A percentile compares a stretch with the other conserved stretches of the same genome.
These are phyloP conservation scores for Eimeria brunetti DNA, from an alignment of 169 alveolate species.

Conservation along the genomic window DNA sequence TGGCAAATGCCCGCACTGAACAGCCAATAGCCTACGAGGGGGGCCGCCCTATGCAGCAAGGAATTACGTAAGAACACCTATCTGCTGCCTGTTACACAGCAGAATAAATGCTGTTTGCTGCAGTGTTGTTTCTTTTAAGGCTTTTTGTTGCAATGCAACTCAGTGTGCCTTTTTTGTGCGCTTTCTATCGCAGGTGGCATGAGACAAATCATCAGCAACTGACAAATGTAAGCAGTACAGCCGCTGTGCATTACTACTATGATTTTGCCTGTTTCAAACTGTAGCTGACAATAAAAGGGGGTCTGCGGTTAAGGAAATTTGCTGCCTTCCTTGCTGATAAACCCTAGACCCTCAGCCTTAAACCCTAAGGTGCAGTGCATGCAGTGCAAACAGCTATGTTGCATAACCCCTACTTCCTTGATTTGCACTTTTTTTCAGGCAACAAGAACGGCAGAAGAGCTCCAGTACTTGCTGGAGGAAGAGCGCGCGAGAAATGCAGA, in stretches of 20 bases:
- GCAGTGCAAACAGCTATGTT: too few relatives aligned
- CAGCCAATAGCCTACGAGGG: background rate
- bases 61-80: background rate
- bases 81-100: background rate
- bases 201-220: conserved; percentile 37
- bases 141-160: background rate
- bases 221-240: conserved; percentile 39
- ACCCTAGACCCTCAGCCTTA: too few relatives aligned
- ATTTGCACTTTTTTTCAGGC: background rate
- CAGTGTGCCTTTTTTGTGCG: background rate
- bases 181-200: background rate
- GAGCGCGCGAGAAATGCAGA: conserved; percentile 67
- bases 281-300: background rate
- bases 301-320: background rate
- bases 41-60: background rate
- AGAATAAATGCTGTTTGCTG: too few relatives aligned
- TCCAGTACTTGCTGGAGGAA: conserved; percentile 59
- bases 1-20: conserved; percentile 56
- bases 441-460: conserved; percentile 42
- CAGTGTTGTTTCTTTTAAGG: background rate
- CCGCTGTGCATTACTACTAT: too few relatives aligned
- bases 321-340: too few relatives aligned
- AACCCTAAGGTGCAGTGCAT: too few relatives aligned
- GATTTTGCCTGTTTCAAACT: too few relatives aligned
- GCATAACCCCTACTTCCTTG: too few relatives aligned